phyloP scores from a whole-genome alignment of 2,329 filamentous ascomycete species.

The Arthrobotrys entomopaga region DNA sequence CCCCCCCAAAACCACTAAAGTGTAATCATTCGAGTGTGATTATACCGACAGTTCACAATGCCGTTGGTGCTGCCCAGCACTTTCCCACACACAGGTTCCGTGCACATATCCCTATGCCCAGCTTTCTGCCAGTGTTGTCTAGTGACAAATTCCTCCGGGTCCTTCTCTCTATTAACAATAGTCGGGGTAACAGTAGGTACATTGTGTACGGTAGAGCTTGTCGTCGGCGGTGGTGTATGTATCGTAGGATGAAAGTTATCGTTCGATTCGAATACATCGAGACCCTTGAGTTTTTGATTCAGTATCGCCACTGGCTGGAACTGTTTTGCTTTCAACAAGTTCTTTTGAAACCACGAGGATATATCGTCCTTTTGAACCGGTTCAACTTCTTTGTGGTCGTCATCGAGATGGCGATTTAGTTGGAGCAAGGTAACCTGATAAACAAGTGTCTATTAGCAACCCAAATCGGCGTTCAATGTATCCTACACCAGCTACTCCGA shows the following conservation, averaged over 20 bases:
- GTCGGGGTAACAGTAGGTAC: conserved; percentile 60
- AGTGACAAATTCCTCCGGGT: conserved; percentile 90
- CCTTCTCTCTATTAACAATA: conserved; percentile 63
- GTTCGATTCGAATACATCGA: conserved; percentile 95
- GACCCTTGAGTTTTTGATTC: conserved; percentile 90
- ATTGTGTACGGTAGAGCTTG: conserved; percentile 58
- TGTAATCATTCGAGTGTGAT: conserved; percentile 22
- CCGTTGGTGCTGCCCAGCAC: conserved; percentile 81
- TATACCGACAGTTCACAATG: conserved; percentile 78
- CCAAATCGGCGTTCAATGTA: neutral
- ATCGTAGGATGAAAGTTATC: conserved; percentile 64
- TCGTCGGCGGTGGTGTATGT: conserved; percentile 61
- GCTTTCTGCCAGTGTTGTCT: conserved; percentile 87
- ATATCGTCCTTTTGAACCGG: conserved; percentile 91
- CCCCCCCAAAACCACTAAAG: neutral
- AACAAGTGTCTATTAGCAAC: neutral
- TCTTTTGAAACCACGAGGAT: conserved; percentile 95
- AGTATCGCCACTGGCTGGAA: conserved; percentile 91
- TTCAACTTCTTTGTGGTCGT: conserved; percentile 87
- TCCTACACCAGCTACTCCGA: neutral
- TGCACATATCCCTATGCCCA: conserved; percentile 79
- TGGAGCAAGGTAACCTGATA: conserved; percentile 85
- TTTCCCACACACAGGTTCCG: conserved; percentile 86
- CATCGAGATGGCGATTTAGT: conserved; percentile 88
- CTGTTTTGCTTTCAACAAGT: conserved; percentile 90